Base-by-base conservation (phyloP, 768 basidiomycete genomes). In the Boletus rex-veris region DNA sequence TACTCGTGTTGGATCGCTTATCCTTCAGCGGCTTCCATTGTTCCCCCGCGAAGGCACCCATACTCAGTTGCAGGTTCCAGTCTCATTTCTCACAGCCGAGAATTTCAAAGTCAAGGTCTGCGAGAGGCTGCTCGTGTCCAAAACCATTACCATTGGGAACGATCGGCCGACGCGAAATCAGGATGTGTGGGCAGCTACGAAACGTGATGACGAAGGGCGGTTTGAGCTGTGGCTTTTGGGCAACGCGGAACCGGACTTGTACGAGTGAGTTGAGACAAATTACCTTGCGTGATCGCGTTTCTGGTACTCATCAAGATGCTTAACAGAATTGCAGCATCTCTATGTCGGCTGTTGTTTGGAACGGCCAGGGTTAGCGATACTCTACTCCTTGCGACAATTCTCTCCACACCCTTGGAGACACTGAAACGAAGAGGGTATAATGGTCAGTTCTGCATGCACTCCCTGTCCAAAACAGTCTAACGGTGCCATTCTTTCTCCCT, bases 231-330 rank as follows among this genome's bases (percentile, higher is more conserved):
- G 85, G 78, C 73, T 94, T 41, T 85, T 88, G 12, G 77, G 76
- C 10, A 82, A 83, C 53, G 75, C 84, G 1, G 79, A 86, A 58
- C 74, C 88, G 33, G 90, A 96, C 63, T 88, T 93, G 80, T 96
- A 88, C 62, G 92, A 95, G 90, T 91, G 64, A 74, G 90, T 81
- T 3, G 6, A 4, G 16, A 33, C 16, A n/a, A n/a, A n/a, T n/a
- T n/a, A n/a, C n/a, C n/a, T n/a, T n/a, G n/a, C n/a, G n/a, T n/a
- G n/a, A 36, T 36, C 26, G 19, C 39, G 28, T 26, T n/a, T 48
- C 48, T 50, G 48, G 16, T 16, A 28, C 47, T 41, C 35, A 36
- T 18, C n/a, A n/a, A n/a, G n/a, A n/a, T n/a, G n/a, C n/a, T n/a
- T n/a, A 11, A 33, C n/a, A n/a, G n/a, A n/a, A n/a, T n/a, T n/a